Percentiles rank a stretch among this genome's conserved stretches.
Evolutionary conservation across 768 basidiomycete species (phyloP).

Genomic region (Pilatotrama ljubarskyi): DNA sequence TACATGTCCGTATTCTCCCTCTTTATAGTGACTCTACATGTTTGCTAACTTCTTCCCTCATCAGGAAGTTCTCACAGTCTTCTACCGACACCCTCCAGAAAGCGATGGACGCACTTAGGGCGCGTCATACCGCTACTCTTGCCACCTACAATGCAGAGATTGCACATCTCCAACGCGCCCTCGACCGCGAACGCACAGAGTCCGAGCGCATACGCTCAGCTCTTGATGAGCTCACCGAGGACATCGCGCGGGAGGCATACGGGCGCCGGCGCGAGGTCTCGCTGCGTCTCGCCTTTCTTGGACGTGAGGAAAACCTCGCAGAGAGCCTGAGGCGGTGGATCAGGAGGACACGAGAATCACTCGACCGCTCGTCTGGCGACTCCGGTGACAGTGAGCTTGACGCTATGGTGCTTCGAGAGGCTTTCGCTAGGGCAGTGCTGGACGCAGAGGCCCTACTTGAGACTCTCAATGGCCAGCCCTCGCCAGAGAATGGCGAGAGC

Average conservation of each 20-base stretch:
- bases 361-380: constrained; percentile 23
- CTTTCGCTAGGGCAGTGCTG: constrained; percentile 35
- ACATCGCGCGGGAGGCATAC: constrained; percentile 68
- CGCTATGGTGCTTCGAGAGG: constrained; percentile 10
- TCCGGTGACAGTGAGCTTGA: constrained; percentile 19
- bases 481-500: constrained; percentile 29
- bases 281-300: constrained; percentile 59
- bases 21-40: background rate
- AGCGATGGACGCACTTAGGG: constrained; percentile 56
- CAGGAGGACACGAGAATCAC: constrained; percentile 47
- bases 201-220: constrained; percentile 53
- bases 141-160: constrained; percentile 56
- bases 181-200: constrained; percentile 45
- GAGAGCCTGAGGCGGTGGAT: constrained; percentile 61
- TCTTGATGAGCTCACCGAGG: constrained; percentile 70
- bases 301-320: constrained; percentile 61
- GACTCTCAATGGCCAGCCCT: constrained; percentile 37
- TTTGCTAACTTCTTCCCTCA: background rate
- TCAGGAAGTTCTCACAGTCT: constrained; percentile 81
- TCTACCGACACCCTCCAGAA: constrained; percentile 66
- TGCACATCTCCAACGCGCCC: constrained; percentile 42
- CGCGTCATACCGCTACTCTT: constrained; percentile 62
- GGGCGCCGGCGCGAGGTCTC: constrained; percentile 73
- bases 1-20: constrained; percentile 58
- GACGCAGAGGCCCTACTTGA: constrained; percentile 38